A percentile compares a stretch with the other conserved stretches of the same genome.
phyloP scores from a whole-genome alignment of 139 green algal genomes.

The Spirogloea muscicola region DNA sequence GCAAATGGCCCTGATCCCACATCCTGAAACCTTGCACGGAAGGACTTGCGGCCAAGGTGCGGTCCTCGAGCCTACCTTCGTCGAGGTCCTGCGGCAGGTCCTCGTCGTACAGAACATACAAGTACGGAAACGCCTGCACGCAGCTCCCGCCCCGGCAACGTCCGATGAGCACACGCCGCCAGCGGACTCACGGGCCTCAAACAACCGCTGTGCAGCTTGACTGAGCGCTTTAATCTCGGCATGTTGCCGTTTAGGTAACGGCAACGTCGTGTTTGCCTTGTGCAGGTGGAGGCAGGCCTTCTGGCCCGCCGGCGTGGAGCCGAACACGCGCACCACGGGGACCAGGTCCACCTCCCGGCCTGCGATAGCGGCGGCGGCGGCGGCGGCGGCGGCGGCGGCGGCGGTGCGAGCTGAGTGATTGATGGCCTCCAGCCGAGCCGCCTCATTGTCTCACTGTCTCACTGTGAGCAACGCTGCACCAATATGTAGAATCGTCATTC shows the following conservation, averaged over 20 bases:
- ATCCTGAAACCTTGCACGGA: too few relatives aligned
- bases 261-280: conserved; percentile 19
- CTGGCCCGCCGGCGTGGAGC: conserved; percentile 78
- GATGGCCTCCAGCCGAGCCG: neutral
- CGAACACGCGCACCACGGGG: conserved; percentile 88
- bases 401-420: neutral
- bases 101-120: conserved; percentile 84
- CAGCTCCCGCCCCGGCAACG: neutral
- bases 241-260: too few relatives aligned
- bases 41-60: neutral
- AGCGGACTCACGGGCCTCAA: too few relatives aligned
- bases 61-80: conserved; percentile 53
- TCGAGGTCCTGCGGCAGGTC: conserved; percentile 63
- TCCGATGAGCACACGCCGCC: too few relatives aligned
- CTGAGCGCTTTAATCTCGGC: too few relatives aligned
- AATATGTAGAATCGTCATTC: neutral
- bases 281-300: conserved; percentile 88
- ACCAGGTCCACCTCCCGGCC: conserved; percentile 60
- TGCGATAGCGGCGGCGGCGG: too few relatives aligned
- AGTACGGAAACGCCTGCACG: conserved; percentile 81
- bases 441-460: neutral
- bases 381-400: neutral
- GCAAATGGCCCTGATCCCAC: too few relatives aligned
- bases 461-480: neutral
- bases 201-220: too few relatives aligned